A percentile compares a stretch with the other conserved stretches of the same genome.
Evolutionary conservation across 2,329 filamentous ascomycete species (phyloP).

Genomic region (Verticillium nonalfalfae): DNA sequence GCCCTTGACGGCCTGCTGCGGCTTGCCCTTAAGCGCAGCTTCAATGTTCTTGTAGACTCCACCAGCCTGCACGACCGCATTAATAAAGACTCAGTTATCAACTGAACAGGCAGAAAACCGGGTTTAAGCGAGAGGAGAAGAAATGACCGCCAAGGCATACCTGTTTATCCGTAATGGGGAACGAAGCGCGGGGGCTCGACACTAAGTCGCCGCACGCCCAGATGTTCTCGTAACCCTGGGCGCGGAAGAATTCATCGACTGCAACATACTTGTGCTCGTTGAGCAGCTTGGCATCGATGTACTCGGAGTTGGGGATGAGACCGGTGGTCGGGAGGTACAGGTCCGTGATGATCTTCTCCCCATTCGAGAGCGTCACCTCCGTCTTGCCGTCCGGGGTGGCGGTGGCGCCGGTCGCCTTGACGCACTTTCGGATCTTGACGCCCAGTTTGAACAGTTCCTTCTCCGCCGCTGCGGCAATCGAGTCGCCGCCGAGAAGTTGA

Average conservation of each 20-base stretch:
- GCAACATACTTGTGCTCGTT: slow-evolving; percentile 36
- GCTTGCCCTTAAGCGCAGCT: slow-evolving; percentile 36
- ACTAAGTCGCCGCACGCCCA: slow-evolving; percentile 51
- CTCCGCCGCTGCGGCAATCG: slow-evolving; percentile 31
- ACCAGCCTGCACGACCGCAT: slow-evolving; percentile 26
- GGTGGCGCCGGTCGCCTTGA: slow-evolving; percentile 30
- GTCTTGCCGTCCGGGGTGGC: slow-evolving; percentile 35
- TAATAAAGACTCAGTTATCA: no score
- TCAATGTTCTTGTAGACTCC: slow-evolving; percentile 48
- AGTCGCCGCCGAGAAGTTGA: slow-evolving; percentile 37
- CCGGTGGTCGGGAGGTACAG: slow-evolving; percentile 52
- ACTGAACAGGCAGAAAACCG: background rate
- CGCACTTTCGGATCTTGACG: slow-evolving; percentile 38
- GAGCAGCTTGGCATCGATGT: slow-evolving; percentile 37
- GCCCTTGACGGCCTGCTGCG: slow-evolving; percentile 35
- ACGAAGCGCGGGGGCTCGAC: slow-evolving; percentile 45
- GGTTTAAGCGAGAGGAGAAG: background rate
- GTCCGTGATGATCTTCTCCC: slow-evolving; percentile 44
- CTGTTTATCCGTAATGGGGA: slow-evolving; percentile 54
- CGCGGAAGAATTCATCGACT: slow-evolving; percentile 44
- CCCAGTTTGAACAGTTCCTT: slow-evolving; percentile 46
- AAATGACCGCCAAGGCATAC: slow-evolving; percentile 18
- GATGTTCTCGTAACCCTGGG: slow-evolving; percentile 34
- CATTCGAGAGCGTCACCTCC: slow-evolving; percentile 38
- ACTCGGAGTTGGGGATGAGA: slow-evolving; percentile 47